Percentiles rank a stretch among this genome's conserved stretches.
Conservation (phyloP, 225 moss, liverwort and hornwort genomes). For the Rhytidiadelphus loreus region DNA sequence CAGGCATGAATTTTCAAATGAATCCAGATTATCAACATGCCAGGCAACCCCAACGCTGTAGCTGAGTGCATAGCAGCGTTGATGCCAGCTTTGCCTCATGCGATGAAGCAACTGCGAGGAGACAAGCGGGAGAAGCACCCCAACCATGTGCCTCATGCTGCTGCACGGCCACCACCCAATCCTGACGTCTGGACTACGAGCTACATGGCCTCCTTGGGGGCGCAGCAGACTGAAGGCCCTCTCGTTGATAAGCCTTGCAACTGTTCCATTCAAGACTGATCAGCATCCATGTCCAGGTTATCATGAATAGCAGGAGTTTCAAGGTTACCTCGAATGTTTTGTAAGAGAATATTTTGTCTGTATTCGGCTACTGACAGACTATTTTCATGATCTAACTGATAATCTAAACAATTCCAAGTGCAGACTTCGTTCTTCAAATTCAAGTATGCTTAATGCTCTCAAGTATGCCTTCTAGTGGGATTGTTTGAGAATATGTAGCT, state of each 20-base stretch:
- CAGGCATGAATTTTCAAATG: neutral
- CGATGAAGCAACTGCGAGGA: slow-evolving; percentile 77
- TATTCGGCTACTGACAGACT: neutral
- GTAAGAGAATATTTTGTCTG: neutral
- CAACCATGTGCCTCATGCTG: slow-evolving; percentile 70
- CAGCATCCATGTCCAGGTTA: neutral
- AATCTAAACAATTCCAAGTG: neutral
- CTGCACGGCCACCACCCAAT: neutral
- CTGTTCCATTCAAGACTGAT: slow-evolving; percentile 30
- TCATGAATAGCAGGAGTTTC: neutral
- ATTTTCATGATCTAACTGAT: neutral
- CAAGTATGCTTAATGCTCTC: neutral
- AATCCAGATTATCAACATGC: slow-evolving; percentile 90
- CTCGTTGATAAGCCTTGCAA: slow-evolving; percentile 49
- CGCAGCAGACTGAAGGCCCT: neutral
- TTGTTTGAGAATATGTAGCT: neutral
- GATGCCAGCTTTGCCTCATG: slow-evolving; percentile 92
- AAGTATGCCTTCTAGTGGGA: neutral
- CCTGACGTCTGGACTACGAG: slow-evolving; percentile 82
- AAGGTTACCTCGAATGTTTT: neutral
- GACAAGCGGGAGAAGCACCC: slow-evolving; percentile 98
- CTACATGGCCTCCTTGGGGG: slow-evolving; percentile 30
- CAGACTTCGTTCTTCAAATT: neutral
- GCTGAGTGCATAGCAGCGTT: slow-evolving; percentile 82
- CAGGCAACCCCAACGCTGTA: slow-evolving; percentile 96